These are phyloP conservation scores for Bolboschoenoplectus hybrid DNA, from an alignment of 202 grass and related monocot species.

Conservation along the genomic window DNA sequence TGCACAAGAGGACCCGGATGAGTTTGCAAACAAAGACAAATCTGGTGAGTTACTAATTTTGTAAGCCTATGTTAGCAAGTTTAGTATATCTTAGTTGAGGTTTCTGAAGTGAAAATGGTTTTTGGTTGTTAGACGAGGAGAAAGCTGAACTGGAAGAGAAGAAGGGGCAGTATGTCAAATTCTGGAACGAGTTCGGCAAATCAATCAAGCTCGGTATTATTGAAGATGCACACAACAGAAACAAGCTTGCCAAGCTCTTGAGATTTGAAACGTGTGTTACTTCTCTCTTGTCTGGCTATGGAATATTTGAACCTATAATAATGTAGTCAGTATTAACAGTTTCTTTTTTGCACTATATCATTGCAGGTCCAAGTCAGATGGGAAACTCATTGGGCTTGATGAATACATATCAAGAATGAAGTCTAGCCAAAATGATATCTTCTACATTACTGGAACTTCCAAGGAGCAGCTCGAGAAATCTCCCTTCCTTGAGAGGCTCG, in stretches of 20 bases:
- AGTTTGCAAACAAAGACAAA: conserved; percentile 93
- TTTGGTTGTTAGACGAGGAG: conserved; percentile 60
- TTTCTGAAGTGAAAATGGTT: conserved; percentile 30
- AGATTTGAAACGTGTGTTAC: conserved; percentile 81
- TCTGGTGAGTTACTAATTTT: conserved; percentile 52
- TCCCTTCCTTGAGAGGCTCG: conserved; percentile 98
- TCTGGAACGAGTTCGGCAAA: conserved; percentile 99
- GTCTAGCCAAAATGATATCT: conserved; percentile 88
- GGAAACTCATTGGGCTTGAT: conserved; percentile 86
- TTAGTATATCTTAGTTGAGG: neutral
- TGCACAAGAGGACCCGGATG: conserved; percentile 85
- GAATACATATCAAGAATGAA: conserved; percentile 99
- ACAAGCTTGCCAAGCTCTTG: conserved; percentile 92
- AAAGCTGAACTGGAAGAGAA: conserved; percentile 79
- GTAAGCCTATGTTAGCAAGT: neutral
- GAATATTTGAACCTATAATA: neutral
- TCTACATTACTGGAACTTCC: conserved; percentile 91
- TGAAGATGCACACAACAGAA: conserved; percentile 94
- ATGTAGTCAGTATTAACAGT: conserved; percentile 24
- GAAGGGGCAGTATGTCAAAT: conserved; percentile 87
- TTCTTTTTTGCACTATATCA: conserved; percentile 29
- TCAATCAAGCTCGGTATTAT: conserved; percentile 95
- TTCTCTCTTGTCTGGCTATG: conserved; percentile 1
- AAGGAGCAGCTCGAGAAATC: conserved; percentile 97
- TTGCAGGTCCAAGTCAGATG: conserved; percentile 90